A percentile compares a stretch with the other conserved stretches of the same genome.
Evolutionary conservation across 2,329 filamentous ascomycete species (phyloP).

Genomic region (Fusarium stilboides): DNA sequence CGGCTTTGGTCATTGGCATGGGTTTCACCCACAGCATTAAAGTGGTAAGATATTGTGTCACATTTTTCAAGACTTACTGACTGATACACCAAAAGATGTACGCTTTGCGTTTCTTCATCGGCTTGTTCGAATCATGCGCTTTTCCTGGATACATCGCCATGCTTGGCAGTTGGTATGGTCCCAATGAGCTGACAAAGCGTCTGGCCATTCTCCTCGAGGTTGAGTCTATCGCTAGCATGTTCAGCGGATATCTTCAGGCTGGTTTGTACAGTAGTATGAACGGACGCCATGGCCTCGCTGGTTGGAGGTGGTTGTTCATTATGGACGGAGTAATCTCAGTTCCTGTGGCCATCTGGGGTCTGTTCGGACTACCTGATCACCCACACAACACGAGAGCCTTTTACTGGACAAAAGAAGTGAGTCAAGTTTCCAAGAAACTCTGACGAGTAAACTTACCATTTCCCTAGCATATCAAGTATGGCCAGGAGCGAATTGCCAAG

Average conservation of each 20-base stretch:
- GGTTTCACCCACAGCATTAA: background rate
- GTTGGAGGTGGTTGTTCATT: background rate
- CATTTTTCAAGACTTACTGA: background rate
- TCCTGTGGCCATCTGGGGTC: background rate
- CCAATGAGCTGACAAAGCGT: background rate
- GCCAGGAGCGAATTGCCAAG: background rate
- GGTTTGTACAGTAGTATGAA: background rate
- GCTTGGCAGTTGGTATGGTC: background rate
- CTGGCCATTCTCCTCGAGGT: background rate
- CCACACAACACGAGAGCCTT: background rate
- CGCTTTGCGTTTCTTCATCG: background rate
- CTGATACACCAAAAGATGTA: background rate
- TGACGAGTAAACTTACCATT: background rate
- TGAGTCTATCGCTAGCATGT: background rate
- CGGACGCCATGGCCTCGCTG: background rate
- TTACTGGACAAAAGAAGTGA: constrained; percentile 1
- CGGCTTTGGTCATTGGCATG: background rate
- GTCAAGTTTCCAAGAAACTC: fast-evolving
- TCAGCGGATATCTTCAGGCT: constrained; percentile 2
- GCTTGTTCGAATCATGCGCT: background rate
- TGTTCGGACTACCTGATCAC: background rate
- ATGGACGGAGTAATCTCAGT: background rate
- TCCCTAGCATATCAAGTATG: background rate
- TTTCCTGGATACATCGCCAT: constrained; percentile 2
- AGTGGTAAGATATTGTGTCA: background rate